These are phyloP conservation scores for Geotrichum carabidarum DNA, from an alignment of 1,139 yeast species.

Conservation along the genomic window DNA sequence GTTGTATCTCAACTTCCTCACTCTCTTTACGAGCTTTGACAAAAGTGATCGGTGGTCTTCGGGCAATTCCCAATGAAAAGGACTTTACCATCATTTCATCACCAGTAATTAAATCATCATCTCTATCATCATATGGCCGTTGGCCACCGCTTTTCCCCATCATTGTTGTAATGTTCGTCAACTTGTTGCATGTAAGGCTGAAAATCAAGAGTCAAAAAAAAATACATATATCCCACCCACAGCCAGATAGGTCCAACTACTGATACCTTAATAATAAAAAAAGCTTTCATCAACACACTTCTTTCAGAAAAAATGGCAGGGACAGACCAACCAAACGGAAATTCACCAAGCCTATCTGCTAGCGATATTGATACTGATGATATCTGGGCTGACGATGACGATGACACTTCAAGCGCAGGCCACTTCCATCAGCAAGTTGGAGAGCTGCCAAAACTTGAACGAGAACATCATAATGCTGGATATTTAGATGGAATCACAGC, in stretches of 20 bases:
- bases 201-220: neutral
- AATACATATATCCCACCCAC: neutral
- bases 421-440: neutral
- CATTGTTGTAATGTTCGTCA: no score
- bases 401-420: neutral
- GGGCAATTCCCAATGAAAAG: slow-evolving; percentile 9
- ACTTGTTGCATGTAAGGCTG: neutral
- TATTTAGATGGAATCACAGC: slow-evolving; percentile 72
- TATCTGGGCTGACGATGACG: slow-evolving; percentile 22
- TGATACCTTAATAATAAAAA: no score
- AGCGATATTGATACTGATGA: slow-evolving; percentile 14
- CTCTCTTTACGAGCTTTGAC: slow-evolving; percentile 6
- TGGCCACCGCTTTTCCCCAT: no score
- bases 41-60: slow-evolving; percentile 12
- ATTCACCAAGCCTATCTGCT: neutral
- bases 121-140: no score
- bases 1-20: neutral
- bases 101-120: neutral
- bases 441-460: slow-evolving; percentile 29
- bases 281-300: no score
- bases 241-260: neutral
- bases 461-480: slow-evolving; percentile 77
- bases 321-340: no score
- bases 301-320: no score
- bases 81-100: neutral